Evolutionary conservation across 805 yeast species (phyloP).

Genomic region (Monosporozyma solicola): DNA sequence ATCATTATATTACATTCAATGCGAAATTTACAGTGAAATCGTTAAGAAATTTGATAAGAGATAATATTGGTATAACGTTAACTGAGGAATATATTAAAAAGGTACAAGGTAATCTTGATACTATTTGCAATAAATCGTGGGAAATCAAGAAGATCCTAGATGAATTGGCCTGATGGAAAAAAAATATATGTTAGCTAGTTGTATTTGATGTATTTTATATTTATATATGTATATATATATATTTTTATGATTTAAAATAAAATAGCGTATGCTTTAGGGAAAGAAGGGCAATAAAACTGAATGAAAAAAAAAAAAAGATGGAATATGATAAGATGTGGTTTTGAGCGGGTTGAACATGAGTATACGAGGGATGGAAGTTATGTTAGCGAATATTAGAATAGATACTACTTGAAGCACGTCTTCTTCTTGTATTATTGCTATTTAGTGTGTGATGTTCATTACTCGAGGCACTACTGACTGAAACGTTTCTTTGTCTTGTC

Average conservation of each 20-base stretch:
- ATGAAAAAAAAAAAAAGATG: neutral
- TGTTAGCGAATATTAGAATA: conserved; percentile 1
- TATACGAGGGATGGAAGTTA: neutral
- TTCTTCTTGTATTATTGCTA: conserved; percentile 1
- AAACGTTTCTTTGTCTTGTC: neutral
- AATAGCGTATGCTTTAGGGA: neutral
- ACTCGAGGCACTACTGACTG: neutral
- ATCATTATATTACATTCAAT: conserved; percentile 8
- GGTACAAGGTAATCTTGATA: conserved; percentile 23
- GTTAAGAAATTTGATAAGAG: conserved; percentile 26
- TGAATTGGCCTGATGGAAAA: conserved; percentile 11
- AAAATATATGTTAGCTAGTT: neutral
- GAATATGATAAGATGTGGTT: neutral
- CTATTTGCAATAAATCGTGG: conserved; percentile 21
- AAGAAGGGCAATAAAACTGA: too few species aligned
- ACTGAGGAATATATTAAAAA: conserved; percentile 27
- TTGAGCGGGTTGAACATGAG: neutral
- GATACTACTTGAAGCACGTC: conserved; percentile 7
- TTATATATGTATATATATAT: neutral
- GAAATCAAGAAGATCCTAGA: conserved; percentile 24
- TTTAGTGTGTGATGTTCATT: neutral
- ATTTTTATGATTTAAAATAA: neutral
- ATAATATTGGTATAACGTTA: conserved; percentile 31
- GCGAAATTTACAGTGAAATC: conserved; percentile 14
- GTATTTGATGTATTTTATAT: too few species aligned